Conservation (phyloP, 2,329 filamentous ascomycete species). For the Calonectria pseudoturangicola region DNA sequence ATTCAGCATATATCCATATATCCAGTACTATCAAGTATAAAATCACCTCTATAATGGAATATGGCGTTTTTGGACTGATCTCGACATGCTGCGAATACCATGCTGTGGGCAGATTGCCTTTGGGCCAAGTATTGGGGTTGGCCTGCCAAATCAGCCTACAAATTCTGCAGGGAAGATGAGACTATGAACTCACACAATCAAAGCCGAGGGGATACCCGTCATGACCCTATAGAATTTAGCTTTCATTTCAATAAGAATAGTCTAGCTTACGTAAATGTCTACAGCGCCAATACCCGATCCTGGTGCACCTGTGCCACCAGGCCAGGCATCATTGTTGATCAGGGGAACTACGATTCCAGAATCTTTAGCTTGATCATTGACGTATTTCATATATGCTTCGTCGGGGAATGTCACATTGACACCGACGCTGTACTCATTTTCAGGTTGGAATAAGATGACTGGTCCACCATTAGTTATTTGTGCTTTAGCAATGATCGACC, state of each 20-base stretch:
- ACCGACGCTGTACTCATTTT: constrained; percentile 84
- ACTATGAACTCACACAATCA: constrained; percentile 65
- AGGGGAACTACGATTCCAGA: constrained; percentile 84
- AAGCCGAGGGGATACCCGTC: constrained; percentile 78
- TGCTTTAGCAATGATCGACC: constrained; percentile 80
- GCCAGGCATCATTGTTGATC: constrained; percentile 83
- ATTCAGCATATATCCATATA: not conserved
- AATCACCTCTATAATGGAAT: constrained; percentile 69
- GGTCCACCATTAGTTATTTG: constrained; percentile 91
- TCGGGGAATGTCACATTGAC: constrained; percentile 76
- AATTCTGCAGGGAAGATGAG: rapidly evolving
- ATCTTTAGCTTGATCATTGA: constrained; percentile 80
- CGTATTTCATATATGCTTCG: constrained; percentile 80
- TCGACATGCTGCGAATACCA: constrained; percentile 74
- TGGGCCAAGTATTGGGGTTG: constrained; percentile 68
- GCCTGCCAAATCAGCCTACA: constrained; percentile 49
- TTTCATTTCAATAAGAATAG: rapidly evolving
- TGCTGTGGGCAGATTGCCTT: constrained; percentile 59
- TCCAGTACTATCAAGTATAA: rapidly evolving
- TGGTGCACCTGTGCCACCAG: constrained; percentile 77
- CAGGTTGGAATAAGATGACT: constrained; percentile 85
- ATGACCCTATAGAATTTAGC: constrained; percentile 65
- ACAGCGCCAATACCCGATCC: constrained; percentile 72
- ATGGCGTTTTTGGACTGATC: constrained; percentile 80
- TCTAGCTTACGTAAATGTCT: constrained; percentile 73